Evolutionary conservation across 176 grass and related monocot species (phyloP).

Genomic region (Poa annua): DNA sequence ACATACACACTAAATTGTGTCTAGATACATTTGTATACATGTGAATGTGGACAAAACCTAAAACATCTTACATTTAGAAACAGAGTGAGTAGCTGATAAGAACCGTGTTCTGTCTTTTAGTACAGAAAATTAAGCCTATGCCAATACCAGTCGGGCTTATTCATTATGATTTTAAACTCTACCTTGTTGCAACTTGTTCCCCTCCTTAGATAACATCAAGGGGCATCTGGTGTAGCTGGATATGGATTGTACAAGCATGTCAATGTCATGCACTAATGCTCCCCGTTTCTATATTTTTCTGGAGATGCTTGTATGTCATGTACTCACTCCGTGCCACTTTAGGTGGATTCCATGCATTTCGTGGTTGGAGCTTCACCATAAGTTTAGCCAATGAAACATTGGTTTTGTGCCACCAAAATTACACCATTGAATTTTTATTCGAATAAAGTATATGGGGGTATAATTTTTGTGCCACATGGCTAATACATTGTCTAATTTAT

Average conservation of each 20-base stretch:
- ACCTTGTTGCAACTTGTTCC: constrained; percentile 21
- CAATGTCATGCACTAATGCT: constrained; percentile 19
- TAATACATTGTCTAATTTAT: neutral
- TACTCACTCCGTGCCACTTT: neutral
- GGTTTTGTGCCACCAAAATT: neutral
- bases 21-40: too few species aligned
- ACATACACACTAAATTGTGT: too few species aligned
- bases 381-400: neutral
- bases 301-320: constrained; percentile 32
- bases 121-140: constrained; percentile 17
- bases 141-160: neutral
- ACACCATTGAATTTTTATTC: neutral
- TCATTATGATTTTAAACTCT: constrained; percentile 25
- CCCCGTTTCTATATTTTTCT: constrained; percentile 25
- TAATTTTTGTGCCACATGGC: neutral
- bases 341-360: neutral
- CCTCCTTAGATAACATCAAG: constrained; percentile 32
- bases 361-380: neutral
- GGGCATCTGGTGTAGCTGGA: constrained; percentile 11
- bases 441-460: neutral
- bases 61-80: too few species aligned
- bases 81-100: neutral
- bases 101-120: neutral
- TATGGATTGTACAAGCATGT: neutral
- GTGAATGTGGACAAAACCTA: too few species aligned